Percentiles rank a stretch among this genome's conserved stretches.
phyloP scores from a whole-genome alignment of 306 rosid species.

The Quercus gilva region DNA sequence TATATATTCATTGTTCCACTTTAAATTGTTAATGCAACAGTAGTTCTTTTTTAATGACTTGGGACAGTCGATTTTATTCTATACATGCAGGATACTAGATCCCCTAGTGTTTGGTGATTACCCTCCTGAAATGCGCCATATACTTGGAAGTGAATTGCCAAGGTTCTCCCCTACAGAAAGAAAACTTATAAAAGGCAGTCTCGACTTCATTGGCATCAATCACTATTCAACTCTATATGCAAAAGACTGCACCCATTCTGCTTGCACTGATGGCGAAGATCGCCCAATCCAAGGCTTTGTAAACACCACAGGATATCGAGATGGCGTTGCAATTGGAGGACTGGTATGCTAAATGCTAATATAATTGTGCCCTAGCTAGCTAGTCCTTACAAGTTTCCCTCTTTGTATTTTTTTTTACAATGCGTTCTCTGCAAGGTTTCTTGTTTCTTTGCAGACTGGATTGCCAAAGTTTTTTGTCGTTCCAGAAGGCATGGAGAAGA shows the following conservation, averaged over 20 bases:
- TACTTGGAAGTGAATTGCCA: slow-evolving; percentile 49
- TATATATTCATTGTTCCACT: too few relatives aligned
- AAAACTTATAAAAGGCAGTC: slow-evolving; percentile 43
- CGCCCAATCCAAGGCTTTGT: slow-evolving; percentile 49
- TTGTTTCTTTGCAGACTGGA: slow-evolving; percentile 49
- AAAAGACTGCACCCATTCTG: slow-evolving; percentile 44
- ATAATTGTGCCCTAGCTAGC: slow-evolving; percentile 7
- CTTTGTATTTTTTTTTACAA: neutral
- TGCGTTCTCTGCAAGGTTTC: neutral
- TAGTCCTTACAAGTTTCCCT: neutral
- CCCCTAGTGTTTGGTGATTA: slow-evolving; percentile 60
- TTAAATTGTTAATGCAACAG: too few relatives aligned
- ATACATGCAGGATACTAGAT: slow-evolving; percentile 40
- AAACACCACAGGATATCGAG: slow-evolving; percentile 24
- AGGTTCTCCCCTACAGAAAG: slow-evolving; percentile 41
- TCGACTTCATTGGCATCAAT: slow-evolving; percentile 61
- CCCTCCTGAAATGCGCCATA: slow-evolving; percentile 51
- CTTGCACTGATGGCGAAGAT: slow-evolving; percentile 34
- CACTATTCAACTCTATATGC: slow-evolving; percentile 53
- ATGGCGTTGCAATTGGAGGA: slow-evolving; percentile 63
- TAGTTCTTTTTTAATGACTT: too few relatives aligned
- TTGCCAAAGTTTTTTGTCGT: slow-evolving; percentile 42
- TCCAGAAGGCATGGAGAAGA: slow-evolving; percentile 60
- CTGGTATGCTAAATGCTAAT: slow-evolving; percentile 12
- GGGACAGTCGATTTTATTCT: neutral